Evolutionary conservation across 495 filamentous ascomycete genomes (phyloP).

Genomic region (Hyaloscypha finlandica): DNA sequence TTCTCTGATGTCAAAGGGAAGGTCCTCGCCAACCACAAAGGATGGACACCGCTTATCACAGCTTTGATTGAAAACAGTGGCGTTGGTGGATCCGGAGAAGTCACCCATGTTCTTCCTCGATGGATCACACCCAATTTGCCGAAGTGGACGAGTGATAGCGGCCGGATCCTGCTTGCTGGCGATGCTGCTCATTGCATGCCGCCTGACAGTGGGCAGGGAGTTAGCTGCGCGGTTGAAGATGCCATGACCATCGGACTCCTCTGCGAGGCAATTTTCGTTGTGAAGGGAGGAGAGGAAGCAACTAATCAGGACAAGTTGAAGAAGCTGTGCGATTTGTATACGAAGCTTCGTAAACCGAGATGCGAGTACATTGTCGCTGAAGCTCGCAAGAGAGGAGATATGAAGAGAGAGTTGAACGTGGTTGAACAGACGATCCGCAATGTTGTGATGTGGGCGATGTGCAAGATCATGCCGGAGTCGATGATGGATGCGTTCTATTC

Average conservation of each 20-base stretch:
- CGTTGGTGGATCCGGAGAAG: background rate
- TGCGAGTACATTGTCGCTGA: background rate
- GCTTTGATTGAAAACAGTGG: slow-evolving; percentile 1
- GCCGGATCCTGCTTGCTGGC: background rate
- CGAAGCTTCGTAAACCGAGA: background rate
- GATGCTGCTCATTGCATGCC: background rate
- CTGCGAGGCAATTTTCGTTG: background rate
- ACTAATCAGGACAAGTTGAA: background rate
- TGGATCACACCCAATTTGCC: background rate
- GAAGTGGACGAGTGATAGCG: background rate
- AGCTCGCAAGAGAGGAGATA: background rate
- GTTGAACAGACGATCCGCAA: background rate
- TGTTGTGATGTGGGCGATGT: background rate
- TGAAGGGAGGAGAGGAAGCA: background rate
- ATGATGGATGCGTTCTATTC: background rate
- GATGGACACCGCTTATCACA: background rate
- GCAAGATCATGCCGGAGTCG: background rate
- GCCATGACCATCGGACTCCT: background rate
- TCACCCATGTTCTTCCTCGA: background rate
- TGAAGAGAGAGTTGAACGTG: background rate
- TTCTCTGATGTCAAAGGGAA: background rate
- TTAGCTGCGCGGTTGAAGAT: background rate
- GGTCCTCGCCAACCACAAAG: background rate
- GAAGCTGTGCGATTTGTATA: slow-evolving; percentile 1
- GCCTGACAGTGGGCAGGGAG: background rate